Evolutionary conservation across 345 rosid species (phyloP).

Genomic region (Passiflora organensis): DNA sequence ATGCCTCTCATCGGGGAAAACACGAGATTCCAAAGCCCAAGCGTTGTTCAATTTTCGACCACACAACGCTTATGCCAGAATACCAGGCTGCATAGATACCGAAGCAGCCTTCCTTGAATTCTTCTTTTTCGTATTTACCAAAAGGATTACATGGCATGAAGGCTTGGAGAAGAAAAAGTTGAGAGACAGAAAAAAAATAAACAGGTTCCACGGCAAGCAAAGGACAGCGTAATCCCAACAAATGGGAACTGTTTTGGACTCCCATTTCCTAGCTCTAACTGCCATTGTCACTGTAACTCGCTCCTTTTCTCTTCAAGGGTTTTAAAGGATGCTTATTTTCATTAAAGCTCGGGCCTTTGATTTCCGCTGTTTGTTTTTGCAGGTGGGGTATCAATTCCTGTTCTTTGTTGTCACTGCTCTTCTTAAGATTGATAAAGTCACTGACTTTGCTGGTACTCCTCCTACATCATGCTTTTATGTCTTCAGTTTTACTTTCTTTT

Average conservation of each 20-base stretch:
- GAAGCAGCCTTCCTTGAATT: neutral
- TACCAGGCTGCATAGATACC: neutral
- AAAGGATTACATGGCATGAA: neutral
- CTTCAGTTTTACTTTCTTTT: neutral
- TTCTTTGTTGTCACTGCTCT: conserved; percentile 79
- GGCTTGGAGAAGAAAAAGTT: neutral
- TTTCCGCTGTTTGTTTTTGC: conserved; percentile 9
- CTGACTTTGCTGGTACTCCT: conserved; percentile 74
- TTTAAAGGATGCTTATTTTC: neutral
- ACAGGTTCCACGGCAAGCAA: neutral
- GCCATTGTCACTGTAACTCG: conserved; percentile 58
- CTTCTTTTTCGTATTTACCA: neutral
- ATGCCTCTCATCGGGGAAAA: neutral
- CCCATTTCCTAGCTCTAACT: conserved; percentile 70
- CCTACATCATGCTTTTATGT: neutral
- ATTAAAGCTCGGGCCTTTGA: neutral
- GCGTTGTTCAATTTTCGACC: neutral
- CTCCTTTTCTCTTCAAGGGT: neutral
- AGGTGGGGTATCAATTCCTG: conserved; percentile 72
- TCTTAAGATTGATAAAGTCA: conserved; percentile 83
- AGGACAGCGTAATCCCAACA: neutral
- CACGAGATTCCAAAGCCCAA: neutral
- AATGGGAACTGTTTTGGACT: conserved; percentile 78
- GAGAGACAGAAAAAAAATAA: neutral
- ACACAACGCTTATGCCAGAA: neutral